These are phyloP conservation scores for Saturnispora galanensis DNA, from an alignment of 805 yeast genomes.

Conservation along the genomic window DNA sequence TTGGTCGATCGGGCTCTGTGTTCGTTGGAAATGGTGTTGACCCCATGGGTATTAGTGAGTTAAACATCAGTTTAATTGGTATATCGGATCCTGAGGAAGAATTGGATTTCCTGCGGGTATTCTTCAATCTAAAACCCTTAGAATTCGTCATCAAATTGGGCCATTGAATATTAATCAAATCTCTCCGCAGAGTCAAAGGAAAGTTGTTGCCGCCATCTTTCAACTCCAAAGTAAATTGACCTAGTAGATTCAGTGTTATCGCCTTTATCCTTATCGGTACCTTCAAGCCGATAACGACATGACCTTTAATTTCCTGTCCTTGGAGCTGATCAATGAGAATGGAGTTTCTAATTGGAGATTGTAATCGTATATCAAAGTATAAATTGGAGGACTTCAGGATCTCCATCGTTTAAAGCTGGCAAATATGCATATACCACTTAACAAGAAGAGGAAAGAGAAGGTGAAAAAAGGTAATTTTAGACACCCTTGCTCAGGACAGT, in stretches of 20 bases:
- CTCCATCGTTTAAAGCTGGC: no score
- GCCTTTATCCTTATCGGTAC: slow-evolving; percentile 32
- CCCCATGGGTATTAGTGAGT: slow-evolving; percentile 15
- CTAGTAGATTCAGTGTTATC: slow-evolving; percentile 32
- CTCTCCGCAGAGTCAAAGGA: no score
- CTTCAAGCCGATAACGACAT: slow-evolving; percentile 36
- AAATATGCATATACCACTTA: slow-evolving; percentile 8
- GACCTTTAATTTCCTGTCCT: slow-evolving; percentile 36
- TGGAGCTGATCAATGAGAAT: slow-evolving; percentile 35
- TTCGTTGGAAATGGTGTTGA: slow-evolving; percentile 28
- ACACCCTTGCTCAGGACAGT: slow-evolving; percentile 16
- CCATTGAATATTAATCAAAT: no score
- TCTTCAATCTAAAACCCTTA: background rate
- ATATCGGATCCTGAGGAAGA: no score
- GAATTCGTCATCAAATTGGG: no score
- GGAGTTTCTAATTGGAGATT: slow-evolving; percentile 32
- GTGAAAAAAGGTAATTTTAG: slow-evolving; percentile 5
- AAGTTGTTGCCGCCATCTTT: slow-evolving; percentile 15
- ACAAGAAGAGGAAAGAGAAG: slow-evolving; percentile 5
- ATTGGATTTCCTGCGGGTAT: background rate
- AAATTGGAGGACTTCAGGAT: background rate
- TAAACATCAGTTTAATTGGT: background rate
- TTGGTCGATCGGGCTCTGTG: slow-evolving; percentile 4
- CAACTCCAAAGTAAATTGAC: slow-evolving; percentile 36
- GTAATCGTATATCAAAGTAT: slow-evolving; percentile 23